A percentile compares a stretch with the other conserved stretches of the same genome.
Evolutionary conservation across 108 stramenopile species (phyloP).

Genomic region (Nitzschia palea): DNA sequence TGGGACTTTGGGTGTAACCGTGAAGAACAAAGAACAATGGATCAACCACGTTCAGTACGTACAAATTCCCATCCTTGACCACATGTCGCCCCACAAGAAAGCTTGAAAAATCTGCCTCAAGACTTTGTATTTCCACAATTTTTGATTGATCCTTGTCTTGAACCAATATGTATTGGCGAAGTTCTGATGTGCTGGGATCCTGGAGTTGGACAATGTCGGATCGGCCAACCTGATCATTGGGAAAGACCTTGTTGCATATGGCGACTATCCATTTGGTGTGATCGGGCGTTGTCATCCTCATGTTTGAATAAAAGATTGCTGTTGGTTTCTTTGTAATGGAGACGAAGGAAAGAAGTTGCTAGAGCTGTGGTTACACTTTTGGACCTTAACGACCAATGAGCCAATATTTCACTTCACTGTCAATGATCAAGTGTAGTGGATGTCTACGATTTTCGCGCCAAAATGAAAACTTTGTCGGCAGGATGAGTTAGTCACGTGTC

Average conservation of each 20-base stretch:
- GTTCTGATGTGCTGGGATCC: constrained; percentile 26
- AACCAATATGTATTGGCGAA: constrained; percentile 17
- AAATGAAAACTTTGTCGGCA: too few species aligned
- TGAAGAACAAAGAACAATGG: constrained; percentile 60
- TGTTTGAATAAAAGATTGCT: neutral
- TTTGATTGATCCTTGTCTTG: neutral
- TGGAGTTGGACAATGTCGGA: constrained; percentile 10
- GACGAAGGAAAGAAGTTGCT: too few species aligned
- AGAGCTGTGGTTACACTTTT: too few species aligned
- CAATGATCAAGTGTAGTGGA: too few species aligned
- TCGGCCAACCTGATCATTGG: neutral
- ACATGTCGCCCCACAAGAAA: constrained; percentile 60
- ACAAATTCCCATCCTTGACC: constrained; percentile 50
- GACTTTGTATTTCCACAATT: constrained; percentile 55
- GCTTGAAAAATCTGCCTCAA: constrained; percentile 50
- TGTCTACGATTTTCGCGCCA: too few species aligned
- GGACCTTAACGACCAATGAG: too few species aligned
- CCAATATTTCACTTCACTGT: too few species aligned
- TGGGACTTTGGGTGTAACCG: constrained; percentile 19
- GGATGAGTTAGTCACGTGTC: too few species aligned
- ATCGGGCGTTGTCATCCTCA: constrained; percentile 4
- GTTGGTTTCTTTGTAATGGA: too few species aligned
- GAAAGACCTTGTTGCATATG: constrained; percentile 1
- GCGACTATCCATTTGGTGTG: constrained; percentile 6
- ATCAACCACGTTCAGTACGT: constrained; percentile 59